Evolutionary conservation across 768 basidiomycete species (phyloP).

Genomic region (Pleurotus sapidus): DNA sequence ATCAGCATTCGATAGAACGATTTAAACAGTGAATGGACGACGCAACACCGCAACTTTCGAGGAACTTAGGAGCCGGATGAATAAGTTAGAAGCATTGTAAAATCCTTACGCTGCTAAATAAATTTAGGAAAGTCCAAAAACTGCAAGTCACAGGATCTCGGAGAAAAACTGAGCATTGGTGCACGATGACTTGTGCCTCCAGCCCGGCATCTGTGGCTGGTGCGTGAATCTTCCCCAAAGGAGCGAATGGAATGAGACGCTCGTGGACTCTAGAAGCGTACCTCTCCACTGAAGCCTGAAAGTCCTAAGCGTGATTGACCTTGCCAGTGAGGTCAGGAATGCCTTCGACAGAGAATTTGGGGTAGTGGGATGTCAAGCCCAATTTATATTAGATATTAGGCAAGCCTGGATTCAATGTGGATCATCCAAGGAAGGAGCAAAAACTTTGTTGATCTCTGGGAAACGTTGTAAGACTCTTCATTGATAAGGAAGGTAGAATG

Average conservation of each 20-base stretch:
- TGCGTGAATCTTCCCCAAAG: background rate
- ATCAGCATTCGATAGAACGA: no score
- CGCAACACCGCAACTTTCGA: no score
- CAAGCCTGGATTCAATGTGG: background rate
- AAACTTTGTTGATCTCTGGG: no score
- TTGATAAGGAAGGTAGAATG: background rate
- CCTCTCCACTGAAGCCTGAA: background rate
- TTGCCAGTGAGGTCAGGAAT: conserved; percentile 43
- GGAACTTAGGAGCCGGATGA: no score
- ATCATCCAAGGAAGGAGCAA: no score
- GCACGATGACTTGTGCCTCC: background rate
- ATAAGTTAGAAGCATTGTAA: no score
- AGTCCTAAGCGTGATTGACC: conserved; percentile 15
- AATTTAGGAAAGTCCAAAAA: no score
- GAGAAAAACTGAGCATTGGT: background rate
- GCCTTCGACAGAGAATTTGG: conserved; percentile 24
- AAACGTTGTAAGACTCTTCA: background rate
- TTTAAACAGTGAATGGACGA: no score
- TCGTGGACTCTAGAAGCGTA: background rate
- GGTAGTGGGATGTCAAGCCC: conserved; percentile 14
- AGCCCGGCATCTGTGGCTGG: background rate
- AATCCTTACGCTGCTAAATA: no score
- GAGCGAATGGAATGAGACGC: no score
- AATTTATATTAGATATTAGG: background rate
- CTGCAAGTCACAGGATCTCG: background rate